Percentiles rank a stretch among this genome's conserved stretches.
Evolutionary conservation across 805 yeast genomes (phyloP).

Genomic region (Maudiozyma serrabonitensis): DNA sequence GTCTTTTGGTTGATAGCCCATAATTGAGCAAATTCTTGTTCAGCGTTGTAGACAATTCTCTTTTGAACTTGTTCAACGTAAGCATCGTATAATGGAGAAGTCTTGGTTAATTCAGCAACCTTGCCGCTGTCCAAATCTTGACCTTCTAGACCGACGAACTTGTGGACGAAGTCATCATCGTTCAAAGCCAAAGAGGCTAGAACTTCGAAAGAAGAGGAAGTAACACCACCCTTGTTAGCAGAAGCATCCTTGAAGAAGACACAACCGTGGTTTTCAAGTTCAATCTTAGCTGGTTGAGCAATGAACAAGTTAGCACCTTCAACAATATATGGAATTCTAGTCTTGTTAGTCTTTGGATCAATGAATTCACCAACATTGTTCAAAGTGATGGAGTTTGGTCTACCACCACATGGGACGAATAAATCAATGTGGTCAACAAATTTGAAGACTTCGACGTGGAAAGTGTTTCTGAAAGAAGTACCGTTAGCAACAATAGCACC

Average conservation of each 20-base stretch:
- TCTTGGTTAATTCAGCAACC: neutral
- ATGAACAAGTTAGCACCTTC: slow-evolving; percentile 97
- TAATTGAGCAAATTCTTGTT: slow-evolving; percentile 73
- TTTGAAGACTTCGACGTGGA: slow-evolving; percentile 67
- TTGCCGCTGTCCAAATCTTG: slow-evolving; percentile 8
- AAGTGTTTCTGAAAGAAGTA: slow-evolving; percentile 78
- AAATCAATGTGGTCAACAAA: slow-evolving; percentile 59
- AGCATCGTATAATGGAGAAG: slow-evolving; percentile 48
- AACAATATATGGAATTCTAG: slow-evolving; percentile 76
- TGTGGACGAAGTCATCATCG: slow-evolving; percentile 66
- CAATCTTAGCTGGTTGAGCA: slow-evolving; percentile 86
- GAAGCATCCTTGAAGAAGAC: slow-evolving; percentile 90
- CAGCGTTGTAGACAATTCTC: slow-evolving; percentile 68
- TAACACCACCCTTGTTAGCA: slow-evolving; percentile 97
- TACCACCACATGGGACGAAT: slow-evolving; percentile 98
- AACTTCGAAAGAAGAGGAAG: slow-evolving; percentile 92
- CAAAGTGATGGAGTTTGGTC: slow-evolving; percentile 91
- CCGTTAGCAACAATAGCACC: slow-evolving; percentile 73
- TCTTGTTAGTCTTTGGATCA: slow-evolving; percentile 64
- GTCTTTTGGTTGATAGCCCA: slow-evolving; percentile 67
- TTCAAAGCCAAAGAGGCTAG: slow-evolving; percentile 87
- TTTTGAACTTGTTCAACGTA: slow-evolving; percentile 80
- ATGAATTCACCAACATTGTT: slow-evolving; percentile 67
- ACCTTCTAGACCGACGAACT: slow-evolving; percentile 47
- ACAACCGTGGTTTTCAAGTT: slow-evolving; percentile 79